Evolutionary conservation across 73 alveolate species (phyloP), one percentile per base, ranked within the genome.

Genomic region (Effrenium voratum): DNA sequence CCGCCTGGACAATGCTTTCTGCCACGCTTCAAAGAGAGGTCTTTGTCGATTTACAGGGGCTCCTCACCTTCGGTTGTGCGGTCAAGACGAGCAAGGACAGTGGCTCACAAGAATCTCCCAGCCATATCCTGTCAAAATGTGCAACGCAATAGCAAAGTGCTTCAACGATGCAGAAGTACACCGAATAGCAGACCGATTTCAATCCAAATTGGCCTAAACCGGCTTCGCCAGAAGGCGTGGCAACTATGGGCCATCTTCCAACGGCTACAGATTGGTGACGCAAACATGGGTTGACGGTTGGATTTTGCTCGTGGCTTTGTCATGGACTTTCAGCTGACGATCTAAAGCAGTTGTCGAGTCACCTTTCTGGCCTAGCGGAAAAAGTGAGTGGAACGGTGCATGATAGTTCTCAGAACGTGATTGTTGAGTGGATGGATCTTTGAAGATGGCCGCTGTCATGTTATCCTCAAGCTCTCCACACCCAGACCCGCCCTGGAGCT

Each of bases 151-250:
- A 2, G 86, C 86, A 6, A 75, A 75, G 10, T 2, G 38, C 22
- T 75, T 75, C 41, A 5, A 43, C 40, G 86, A 75, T 38, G 36
- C 36, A 16, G 86, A 75, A 40, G 86, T 75, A 34, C 32, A 38
- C 2, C 26, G 60, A 5, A 41, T 75, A 40, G 86, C 86, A 32
- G 38, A 45, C 4, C 36, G 30, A 36, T 76, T 76, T 41, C 59
- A 76, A 38, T 41, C 32, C 30, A 13, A 34, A n/a, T 5, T 76
- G 63, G 59, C 41, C 15, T 76, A 60, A 43, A 38, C 87, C 59
- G 87, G 32, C 57, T 40, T 2, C 19, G 60, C 87, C 87, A 77
- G 87, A 40, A 13, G 26, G 87, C 87, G 52, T 43, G 34, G 86
- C 46, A 38, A 59, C 34, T 75, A 32, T 72, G 46, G 32, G 83